phyloP scores from a whole-genome alignment of 345 rosid genomes.

The Microthlaspi erraticum region DNA sequence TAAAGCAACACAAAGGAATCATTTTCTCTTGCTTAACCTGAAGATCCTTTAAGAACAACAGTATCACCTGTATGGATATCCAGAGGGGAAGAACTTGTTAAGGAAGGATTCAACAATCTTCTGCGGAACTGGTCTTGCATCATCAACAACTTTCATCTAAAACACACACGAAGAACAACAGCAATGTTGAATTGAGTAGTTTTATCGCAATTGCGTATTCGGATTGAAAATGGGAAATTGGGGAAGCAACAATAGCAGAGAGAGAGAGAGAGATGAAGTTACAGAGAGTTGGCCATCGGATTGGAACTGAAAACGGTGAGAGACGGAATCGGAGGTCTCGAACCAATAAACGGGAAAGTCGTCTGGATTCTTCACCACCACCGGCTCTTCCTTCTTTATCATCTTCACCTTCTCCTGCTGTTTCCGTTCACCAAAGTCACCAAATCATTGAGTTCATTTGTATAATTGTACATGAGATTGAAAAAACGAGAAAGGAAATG shows the following conservation, averaged over 20 bases:
- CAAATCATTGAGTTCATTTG: background rate
- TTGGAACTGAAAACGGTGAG: slow-evolving; percentile 71
- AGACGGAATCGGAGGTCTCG: slow-evolving; percentile 74
- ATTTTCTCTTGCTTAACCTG: background rate
- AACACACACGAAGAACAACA: background rate
- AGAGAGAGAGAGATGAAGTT: slow-evolving; percentile 4
- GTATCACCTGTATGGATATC: slow-evolving; percentile 84
- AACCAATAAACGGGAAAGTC: slow-evolving; percentile 65
- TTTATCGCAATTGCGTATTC: too few species aligned
- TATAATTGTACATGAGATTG: background rate
- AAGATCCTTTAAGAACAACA: background rate
- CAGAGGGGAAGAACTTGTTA: slow-evolving; percentile 87
- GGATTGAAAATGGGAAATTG: background rate
- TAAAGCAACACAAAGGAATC: background rate
- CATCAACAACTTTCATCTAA: slow-evolving; percentile 75
- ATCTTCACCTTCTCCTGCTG: slow-evolving; percentile 59
- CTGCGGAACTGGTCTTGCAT: slow-evolving; percentile 64
- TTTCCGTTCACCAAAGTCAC: background rate
- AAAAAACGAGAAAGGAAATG: background rate
- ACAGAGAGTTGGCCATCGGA: slow-evolving; percentile 79
- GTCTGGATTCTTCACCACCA: slow-evolving; percentile 25
- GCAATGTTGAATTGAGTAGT: background rate
- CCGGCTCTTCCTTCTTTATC: slow-evolving; percentile 48
- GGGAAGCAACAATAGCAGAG: background rate
- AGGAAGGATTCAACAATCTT: slow-evolving; percentile 74